Conservation (phyloP, 164 flowering plant species). For the Aristolochia contorta region DNA sequence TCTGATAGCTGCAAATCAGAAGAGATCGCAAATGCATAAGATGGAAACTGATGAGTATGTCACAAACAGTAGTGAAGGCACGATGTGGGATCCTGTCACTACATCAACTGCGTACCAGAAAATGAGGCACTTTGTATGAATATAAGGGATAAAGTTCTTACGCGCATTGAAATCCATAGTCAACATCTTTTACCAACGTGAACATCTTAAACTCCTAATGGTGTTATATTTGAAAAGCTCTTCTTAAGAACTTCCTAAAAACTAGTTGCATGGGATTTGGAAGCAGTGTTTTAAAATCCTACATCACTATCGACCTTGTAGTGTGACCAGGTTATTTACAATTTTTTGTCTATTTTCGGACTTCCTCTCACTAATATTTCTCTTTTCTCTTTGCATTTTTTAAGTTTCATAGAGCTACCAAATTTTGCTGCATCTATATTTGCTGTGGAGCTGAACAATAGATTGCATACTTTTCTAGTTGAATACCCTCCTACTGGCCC, state of each 20-base stretch:
- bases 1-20: slow-evolving; percentile 81
- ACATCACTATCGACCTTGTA: too few relatives aligned
- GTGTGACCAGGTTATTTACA: too few relatives aligned
- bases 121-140: slow-evolving; percentile 72
- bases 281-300: too few relatives aligned
- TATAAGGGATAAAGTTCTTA: slow-evolving; percentile 66
- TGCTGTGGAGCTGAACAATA: slow-evolving; percentile 67
- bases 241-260: background rate
- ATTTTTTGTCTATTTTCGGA: background rate
- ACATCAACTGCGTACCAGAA: slow-evolving; percentile 74
- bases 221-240: background rate
- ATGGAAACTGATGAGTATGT: slow-evolving; percentile 86
- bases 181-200: slow-evolving; percentile 88
- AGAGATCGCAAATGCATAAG: slow-evolving; percentile 78
- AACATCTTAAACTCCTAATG: too few relatives aligned
- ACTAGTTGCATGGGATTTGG: too few relatives aligned
- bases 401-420: slow-evolving; percentile 81
- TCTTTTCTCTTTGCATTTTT: background rate
- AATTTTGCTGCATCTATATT: slow-evolving; percentile 78
- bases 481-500: slow-evolving; percentile 93
- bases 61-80: slow-evolving; percentile 40
- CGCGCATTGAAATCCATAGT: slow-evolving; percentile 81
- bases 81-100: slow-evolving; percentile 42
- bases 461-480: slow-evolving; percentile 74
- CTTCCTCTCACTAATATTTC: background rate